phyloP scores from a whole-genome alignment of 2,329 filamentous ascomycete species.

The Pseudocercospora fijiensis region DNA sequence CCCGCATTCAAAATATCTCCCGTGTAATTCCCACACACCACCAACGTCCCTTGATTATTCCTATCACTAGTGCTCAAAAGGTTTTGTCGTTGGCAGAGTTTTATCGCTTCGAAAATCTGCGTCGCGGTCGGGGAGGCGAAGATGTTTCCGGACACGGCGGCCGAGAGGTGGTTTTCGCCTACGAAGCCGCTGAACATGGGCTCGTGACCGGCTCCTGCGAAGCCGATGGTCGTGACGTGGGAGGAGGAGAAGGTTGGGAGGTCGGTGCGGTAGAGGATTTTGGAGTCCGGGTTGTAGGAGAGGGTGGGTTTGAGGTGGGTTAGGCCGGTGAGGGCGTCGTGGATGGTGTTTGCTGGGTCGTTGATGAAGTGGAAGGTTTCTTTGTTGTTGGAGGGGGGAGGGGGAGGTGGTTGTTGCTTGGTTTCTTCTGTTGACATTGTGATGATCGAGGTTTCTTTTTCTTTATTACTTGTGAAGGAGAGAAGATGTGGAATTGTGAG shows the following conservation, averaged over 20 bases:
- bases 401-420: constrained; percentile 20
- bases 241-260: constrained; percentile 33
- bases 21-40: constrained; percentile 66
- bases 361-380: constrained; percentile 44
- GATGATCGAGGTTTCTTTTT: neutral
- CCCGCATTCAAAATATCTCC: constrained; percentile 64
- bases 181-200: constrained; percentile 66
- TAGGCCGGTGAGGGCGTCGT: constrained; percentile 39
- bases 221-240: constrained; percentile 41
- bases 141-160: constrained; percentile 61
- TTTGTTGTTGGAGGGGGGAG: constrained; percentile 26
- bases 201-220: constrained; percentile 48
- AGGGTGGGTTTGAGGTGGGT: constrained; percentile 38
- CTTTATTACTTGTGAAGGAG: neutral
- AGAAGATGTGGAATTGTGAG: too few relatives aligned
- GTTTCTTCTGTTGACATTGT: constrained; percentile 29
- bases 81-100: constrained; percentile 56
- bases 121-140: constrained; percentile 64
- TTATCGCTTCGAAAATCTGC: constrained; percentile 61
- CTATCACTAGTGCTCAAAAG: too few relatives aligned
- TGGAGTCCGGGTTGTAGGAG: constrained; percentile 39
- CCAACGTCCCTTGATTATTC: constrained; percentile 51
- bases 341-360: constrained; percentile 37
- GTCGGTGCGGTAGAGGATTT: constrained; percentile 40
- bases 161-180: constrained; percentile 60